Percentiles rank a stretch among this genome's conserved stretches.
Evolutionary conservation across 805 yeast genomes (phyloP).

Genomic region (Citeromyces nyonsensis): DNA sequence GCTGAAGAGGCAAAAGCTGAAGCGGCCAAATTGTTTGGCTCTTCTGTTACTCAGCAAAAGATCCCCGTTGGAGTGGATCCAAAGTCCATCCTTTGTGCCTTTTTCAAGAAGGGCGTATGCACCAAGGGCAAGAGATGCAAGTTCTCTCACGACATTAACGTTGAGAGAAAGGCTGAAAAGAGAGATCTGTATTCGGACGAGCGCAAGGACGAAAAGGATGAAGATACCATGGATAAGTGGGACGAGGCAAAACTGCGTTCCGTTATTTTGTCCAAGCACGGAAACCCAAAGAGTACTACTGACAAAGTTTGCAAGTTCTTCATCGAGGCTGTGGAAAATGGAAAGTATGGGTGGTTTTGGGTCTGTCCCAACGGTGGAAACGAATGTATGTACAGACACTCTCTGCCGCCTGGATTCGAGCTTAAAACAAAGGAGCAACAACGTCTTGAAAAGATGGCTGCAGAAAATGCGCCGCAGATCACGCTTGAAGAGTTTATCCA

Average conservation of each 20-base stretch:
- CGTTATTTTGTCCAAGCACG: conserved; percentile 84
- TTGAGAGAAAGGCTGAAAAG: conserved; percentile 82
- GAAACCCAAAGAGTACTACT: conserved; percentile 87
- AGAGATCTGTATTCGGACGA: conserved; percentile 88
- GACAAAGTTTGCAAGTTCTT: conserved; percentile 89
- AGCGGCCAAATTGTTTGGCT: conserved; percentile 62
- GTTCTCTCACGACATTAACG: conserved; percentile 76
- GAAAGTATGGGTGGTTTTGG: conserved; percentile 99
- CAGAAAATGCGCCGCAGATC: conserved; percentile 74
- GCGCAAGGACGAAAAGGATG: conserved; percentile 47
- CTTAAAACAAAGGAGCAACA: conserved; percentile 94
- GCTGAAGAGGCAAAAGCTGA: conserved; percentile 83
- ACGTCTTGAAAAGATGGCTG: conserved; percentile 73
- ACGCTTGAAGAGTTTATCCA: conserved; percentile 94
- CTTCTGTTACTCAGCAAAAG: conserved; percentile 57
- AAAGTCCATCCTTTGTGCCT: conserved; percentile 79
- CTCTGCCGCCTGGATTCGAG: conserved; percentile 93
- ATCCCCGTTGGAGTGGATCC: conserved; percentile 98
- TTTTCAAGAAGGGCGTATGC: conserved; percentile 76
- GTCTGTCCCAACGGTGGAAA: conserved; percentile 89
- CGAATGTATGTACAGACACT: conserved; percentile 86
- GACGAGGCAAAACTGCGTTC: conserved; percentile 87
- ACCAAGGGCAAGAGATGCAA: conserved; percentile 78
- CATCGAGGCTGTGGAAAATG: conserved; percentile 93
- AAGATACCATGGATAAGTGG: conserved; percentile 92